Conservation (phyloP, 495 filamentous ascomycete genomes). For the Neurospora sp. region DNA sequence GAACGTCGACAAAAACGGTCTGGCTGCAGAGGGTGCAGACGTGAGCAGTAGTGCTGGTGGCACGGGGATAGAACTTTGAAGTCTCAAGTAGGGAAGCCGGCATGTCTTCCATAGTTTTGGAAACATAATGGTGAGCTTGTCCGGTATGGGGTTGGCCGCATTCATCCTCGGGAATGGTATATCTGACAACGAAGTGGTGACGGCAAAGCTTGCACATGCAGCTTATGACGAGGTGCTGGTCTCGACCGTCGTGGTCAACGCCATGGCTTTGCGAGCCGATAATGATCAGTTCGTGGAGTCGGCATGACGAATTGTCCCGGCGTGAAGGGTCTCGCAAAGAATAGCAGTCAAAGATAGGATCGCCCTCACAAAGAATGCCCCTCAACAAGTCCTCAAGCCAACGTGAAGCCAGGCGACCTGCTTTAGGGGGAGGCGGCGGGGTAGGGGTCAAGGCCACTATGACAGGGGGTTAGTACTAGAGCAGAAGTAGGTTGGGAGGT, state of each 20-base stretch:
- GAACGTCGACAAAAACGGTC: conserved; percentile 33
- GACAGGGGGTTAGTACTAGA: background rate
- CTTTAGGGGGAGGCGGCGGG: background rate
- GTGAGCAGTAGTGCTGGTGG: conserved; percentile 26
- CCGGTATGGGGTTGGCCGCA: conserved; percentile 3
- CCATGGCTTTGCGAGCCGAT: conserved; percentile 14
- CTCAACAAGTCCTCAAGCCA: conserved; percentile 17
- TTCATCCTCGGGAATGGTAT: conserved; percentile 2
- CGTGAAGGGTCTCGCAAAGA: conserved; percentile 9
- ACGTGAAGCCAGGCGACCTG: conserved; percentile 15
- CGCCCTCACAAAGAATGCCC: conserved; percentile 4
- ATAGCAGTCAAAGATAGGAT: conserved; percentile 1
- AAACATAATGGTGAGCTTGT: background rate
- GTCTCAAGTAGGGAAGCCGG: background rate
- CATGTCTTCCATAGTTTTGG: background rate
- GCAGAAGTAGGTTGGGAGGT: background rate
- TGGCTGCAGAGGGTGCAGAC: conserved; percentile 43
- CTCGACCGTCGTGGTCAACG: conserved; percentile 5
- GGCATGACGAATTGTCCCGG: background rate
- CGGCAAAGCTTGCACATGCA: conserved; percentile 25
- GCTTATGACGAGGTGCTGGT: conserved; percentile 5
- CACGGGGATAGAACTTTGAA: conserved; percentile 20
- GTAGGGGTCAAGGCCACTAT: background rate
- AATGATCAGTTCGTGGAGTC: conserved; percentile 18
- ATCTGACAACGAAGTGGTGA: conserved; percentile 21